These are phyloP conservation scores for Alternaria atra DNA, from an alignment of 2,329 filamentous ascomycete species.

Conservation along the genomic window DNA sequence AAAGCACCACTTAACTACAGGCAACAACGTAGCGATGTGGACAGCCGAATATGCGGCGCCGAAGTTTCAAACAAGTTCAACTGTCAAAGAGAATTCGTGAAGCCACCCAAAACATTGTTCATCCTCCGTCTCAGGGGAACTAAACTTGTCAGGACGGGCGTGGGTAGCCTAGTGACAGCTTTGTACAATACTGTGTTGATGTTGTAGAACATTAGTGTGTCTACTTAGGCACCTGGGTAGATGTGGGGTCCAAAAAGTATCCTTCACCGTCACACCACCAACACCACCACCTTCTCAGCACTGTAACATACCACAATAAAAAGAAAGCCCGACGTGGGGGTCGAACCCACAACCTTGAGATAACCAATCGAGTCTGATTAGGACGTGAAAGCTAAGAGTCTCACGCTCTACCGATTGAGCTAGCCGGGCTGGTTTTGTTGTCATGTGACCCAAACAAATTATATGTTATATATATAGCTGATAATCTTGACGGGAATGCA, in stretches of 20 bases:
- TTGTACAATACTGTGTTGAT: not conserved
- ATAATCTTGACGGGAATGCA: not conserved
- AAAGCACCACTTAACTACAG: not conserved
- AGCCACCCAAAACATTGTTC: not conserved
- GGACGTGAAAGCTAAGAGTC: conserved; percentile 45
- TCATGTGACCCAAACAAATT: not conserved
- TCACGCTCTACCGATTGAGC: conserved; percentile 54
- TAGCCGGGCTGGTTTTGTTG: conserved; percentile 7
- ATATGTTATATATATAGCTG: not conserved
- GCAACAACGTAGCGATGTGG: not conserved
- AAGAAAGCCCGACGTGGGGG: not conserved
- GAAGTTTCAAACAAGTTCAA: not conserved
- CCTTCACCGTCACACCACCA: not conserved
- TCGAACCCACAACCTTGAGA: conserved; percentile 8
- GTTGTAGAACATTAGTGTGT: not conserved
- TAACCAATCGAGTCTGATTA: conserved; percentile 6
- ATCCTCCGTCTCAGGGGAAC: not conserved
- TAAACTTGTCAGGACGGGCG: not conserved
- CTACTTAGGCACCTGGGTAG: not conserved
- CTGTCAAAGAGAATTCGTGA: not conserved
- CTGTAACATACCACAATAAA: not conserved
- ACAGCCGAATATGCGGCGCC: not conserved
- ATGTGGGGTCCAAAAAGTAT: not conserved
- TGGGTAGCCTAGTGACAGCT: not conserved
- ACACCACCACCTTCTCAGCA: not conserved